Conservation (phyloP, 2,329 filamentous ascomycete species). For the Hymenoscyphus fructigenus region DNA sequence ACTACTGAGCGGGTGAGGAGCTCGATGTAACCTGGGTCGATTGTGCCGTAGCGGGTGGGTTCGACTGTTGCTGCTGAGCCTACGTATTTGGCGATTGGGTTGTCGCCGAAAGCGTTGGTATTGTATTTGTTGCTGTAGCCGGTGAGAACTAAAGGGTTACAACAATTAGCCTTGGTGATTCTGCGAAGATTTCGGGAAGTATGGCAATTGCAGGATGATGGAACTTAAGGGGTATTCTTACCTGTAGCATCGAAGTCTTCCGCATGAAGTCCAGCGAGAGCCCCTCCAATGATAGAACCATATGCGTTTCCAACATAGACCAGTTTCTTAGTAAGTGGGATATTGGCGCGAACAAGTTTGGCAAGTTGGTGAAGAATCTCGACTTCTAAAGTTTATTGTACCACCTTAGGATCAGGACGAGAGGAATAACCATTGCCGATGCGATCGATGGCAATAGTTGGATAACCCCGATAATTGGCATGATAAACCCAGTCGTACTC, state of each 20-base stretch:
- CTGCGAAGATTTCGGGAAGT: background rate
- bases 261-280: background rate
- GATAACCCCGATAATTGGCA: conserved; percentile 17
- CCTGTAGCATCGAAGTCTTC: background rate
- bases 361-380: conserved; percentile 23
- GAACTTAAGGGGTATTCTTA: background rate
- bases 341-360: conserved; percentile 7
- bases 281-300: background rate
- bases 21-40: conserved; percentile 7
- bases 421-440: conserved; percentile 19
- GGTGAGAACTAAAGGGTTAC: background rate
- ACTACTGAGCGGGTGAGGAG: conserved; percentile 2
- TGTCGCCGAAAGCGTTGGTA: background rate
- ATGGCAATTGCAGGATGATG: background rate
- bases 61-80: background rate
- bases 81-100: background rate
- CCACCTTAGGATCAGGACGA: conserved; percentile 25
- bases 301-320: conserved; percentile 48
- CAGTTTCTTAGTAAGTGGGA: conserved; percentile 17
- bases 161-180: too few relatives aligned
- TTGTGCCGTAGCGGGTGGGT: background rate
- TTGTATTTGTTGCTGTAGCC: conserved; percentile 2
- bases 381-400: conserved; percentile 24
- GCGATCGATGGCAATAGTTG: conserved; percentile 22
- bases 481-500: conserved; percentile 18